Evolutionary conservation across 768 basidiomycete species (phyloP).

Genomic region (Panaeolus cyanescens): DNA sequence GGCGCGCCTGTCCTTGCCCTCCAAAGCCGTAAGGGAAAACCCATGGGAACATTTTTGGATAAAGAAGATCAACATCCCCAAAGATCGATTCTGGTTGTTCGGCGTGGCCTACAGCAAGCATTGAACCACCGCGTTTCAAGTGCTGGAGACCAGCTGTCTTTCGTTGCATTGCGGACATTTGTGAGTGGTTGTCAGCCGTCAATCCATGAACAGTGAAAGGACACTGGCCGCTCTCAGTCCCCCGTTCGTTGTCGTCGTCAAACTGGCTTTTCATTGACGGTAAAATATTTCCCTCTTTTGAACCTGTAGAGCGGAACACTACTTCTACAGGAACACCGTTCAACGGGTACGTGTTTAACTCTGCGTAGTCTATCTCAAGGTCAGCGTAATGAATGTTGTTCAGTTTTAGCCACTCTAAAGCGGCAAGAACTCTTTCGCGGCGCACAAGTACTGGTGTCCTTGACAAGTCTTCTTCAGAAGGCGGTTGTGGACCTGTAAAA

Average conservation of each 20-base stretch:
- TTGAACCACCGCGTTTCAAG: conserved; percentile 23
- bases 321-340: conserved; percentile 20
- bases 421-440: too few species aligned
- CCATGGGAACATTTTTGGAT: conserved; percentile 41
- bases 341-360: conserved; percentile 23
- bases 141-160: conserved; percentile 27
- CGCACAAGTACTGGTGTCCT: conserved; percentile 29
- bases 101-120: conserved; percentile 30
- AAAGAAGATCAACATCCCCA: conserved; percentile 33
- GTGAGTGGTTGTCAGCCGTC: conserved; percentile 22
- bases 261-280: conserved; percentile 12
- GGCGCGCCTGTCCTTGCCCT: conserved; percentile 23
- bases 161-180: conserved; percentile 15
- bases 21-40: conserved; percentile 42
- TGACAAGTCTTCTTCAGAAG: conserved; percentile 26
- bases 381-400: conserved; percentile 38
- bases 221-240: conserved; percentile 29
- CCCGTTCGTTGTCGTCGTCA: conserved; percentile 29
- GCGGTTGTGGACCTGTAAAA: conserved; percentile 32
- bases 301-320: too few species aligned
- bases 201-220: conserved; percentile 41
- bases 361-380: conserved; percentile 27
- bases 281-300: too few species aligned
- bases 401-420: conserved; percentile 35
- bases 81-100: conserved; percentile 28